These are phyloP conservation scores for Striga hermonthica DNA, from an alignment of 305 asterid species.

Conservation along the genomic window DNA sequence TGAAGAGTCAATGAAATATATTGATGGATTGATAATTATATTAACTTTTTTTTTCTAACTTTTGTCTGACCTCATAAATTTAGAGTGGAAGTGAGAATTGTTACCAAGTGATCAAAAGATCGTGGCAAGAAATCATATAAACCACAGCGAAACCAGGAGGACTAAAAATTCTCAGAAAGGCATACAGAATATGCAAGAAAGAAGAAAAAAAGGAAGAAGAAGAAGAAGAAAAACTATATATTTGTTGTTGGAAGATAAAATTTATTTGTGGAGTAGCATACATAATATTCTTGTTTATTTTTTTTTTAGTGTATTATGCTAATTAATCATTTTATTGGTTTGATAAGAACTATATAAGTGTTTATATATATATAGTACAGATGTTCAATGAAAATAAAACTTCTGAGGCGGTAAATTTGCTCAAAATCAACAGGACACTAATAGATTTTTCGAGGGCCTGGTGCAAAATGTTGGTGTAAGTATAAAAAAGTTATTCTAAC, in stretches of 20 bases:
- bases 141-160: conserved; percentile 61
- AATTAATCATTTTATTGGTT: no score
- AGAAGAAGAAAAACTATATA: no score
- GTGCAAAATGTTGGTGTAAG: conserved; percentile 56
- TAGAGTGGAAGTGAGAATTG: conserved; percentile 83
- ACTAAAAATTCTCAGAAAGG: conserved; percentile 51
- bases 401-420: conserved; percentile 16
- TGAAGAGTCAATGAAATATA: no score
- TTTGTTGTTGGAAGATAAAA: no score
- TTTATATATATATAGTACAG: no score
- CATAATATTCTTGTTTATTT: no score
- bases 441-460: conserved; percentile 50
- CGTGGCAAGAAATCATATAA: conserved; percentile 75
- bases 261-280: no score
- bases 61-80: neutral
- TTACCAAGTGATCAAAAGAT: conserved; percentile 65
- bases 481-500: conserved; percentile 49
- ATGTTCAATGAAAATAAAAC: no score
- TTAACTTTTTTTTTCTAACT: no score
- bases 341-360: no score
- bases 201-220: no score
- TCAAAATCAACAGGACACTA: conserved; percentile 46
- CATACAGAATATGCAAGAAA: conserved; percentile 84
- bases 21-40: neutral
- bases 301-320: no score